These are phyloP conservation scores for Daedaleopsis sinensis DNA, from an alignment of 768 basidiomycete species.

Conservation along the genomic window DNA sequence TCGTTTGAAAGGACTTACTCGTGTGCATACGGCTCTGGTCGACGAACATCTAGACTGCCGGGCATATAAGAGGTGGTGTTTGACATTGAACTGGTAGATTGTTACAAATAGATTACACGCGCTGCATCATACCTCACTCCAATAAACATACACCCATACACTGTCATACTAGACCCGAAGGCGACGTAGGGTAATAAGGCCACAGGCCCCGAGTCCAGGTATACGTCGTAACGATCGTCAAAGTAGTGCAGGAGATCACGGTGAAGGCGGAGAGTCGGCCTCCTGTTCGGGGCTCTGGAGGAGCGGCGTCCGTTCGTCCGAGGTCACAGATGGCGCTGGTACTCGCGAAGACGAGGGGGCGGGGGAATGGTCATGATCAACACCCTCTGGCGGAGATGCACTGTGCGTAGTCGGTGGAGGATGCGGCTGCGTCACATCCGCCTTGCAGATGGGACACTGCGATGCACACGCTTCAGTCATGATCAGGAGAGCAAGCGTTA, in stretches of 20 bases:
- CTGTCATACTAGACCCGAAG: neutral
- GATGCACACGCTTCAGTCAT: neutral
- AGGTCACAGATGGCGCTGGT: neutral
- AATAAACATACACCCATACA: neutral
- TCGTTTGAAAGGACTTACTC: too few relatives aligned
- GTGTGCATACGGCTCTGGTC: too few relatives aligned
- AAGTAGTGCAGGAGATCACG: neutral
- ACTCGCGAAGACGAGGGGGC: neutral
- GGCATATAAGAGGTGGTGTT: neutral
- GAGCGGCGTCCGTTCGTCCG: constrained; percentile 10
- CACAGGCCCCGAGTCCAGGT: constrained; percentile 1
- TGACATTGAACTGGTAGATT: neutral
- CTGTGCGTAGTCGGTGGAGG: neutral
- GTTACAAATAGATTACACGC: neutral
- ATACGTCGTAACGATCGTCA: constrained; percentile 13
- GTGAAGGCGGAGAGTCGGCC: neutral
- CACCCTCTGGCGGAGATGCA: neutral
- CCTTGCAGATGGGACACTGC: constrained; percentile 91
- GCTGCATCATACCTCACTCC: neutral
- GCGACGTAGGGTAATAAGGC: neutral
- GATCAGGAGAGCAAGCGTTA: constrained; percentile 9
- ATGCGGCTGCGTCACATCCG: constrained; percentile 74
- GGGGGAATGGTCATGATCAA: neutral
- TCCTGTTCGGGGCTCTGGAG: constrained; percentile 6
- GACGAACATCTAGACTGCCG: too few relatives aligned